phyloP scores from a whole-genome alignment of 139 green algal genomes.

The Picochlorum sp. region DNA sequence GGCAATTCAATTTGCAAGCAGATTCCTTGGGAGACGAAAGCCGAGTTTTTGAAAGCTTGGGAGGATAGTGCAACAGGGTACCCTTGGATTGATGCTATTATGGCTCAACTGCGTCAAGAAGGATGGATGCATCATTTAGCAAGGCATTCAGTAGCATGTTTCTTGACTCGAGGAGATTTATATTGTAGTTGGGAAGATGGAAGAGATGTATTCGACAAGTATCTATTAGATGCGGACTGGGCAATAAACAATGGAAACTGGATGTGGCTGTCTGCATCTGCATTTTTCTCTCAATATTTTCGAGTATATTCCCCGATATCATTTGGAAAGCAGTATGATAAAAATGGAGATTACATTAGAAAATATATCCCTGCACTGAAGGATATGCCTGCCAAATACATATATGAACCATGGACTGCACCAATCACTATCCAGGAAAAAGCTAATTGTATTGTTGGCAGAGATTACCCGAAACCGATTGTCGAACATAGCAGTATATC shows the following conservation, averaged over 20 bases:
- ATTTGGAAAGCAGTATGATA: conserved; percentile 91
- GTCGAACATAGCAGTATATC: conserved; percentile 57
- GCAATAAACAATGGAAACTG: conserved; percentile 79
- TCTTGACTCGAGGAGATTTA: conserved; percentile 80
- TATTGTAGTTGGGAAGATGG: conserved; percentile 68
- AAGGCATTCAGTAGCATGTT: conserved; percentile 84
- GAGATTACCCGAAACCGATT: conserved; percentile 86
- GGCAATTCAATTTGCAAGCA: conserved; percentile 84
- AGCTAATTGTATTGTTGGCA: conserved; percentile 78
- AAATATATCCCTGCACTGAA: conserved; percentile 83
- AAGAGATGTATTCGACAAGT: conserved; percentile 77
- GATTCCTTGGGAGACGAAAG: conserved; percentile 60
- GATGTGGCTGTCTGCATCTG: conserved; percentile 81
- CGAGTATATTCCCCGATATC: conserved; percentile 59
- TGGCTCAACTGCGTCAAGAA: conserved; percentile 63
- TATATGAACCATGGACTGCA: conserved; percentile 90
- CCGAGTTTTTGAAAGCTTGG: conserved; percentile 53
- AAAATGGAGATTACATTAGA: conserved; percentile 68
- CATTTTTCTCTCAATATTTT: conserved; percentile 87
- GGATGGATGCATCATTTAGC: conserved; percentile 95
- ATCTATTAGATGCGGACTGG: conserved; percentile 81
- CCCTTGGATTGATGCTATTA: conserved; percentile 83
- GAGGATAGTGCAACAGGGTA: conserved; percentile 46
- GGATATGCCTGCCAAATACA: conserved; percentile 85
- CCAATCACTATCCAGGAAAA: conserved; percentile 73